A percentile compares a stretch with the other conserved stretches of the same genome.
These are phyloP conservation scores for Saccharum officinarum DNA, from an alignment of 176 grass and related monocot genomes.

Conservation along the genomic window DNA sequence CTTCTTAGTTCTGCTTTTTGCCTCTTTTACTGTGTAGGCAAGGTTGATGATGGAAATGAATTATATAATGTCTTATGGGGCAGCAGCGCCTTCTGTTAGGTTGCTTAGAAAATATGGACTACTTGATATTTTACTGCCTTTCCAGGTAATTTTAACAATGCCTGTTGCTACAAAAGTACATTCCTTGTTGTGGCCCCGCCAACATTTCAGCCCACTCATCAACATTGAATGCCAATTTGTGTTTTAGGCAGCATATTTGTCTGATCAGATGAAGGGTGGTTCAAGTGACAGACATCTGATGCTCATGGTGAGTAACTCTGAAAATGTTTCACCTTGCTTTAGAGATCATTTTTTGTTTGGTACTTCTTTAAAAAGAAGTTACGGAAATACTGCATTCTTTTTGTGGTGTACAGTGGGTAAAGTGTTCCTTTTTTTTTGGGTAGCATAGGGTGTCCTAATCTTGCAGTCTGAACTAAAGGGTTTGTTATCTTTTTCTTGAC, in stretches of 20 bases:
- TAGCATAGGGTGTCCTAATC: neutral
- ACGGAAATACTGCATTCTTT: neutral
- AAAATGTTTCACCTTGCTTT: slow-evolving; percentile 4
- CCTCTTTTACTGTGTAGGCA: slow-evolving; percentile 41
- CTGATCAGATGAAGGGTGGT: slow-evolving; percentile 55
- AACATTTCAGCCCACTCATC: slow-evolving; percentile 24
- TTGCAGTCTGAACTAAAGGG: slow-evolving; percentile 5
- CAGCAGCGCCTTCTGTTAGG: slow-evolving; percentile 64
- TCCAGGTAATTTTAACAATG: slow-evolving; percentile 67
- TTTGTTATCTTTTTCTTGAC: neutral
- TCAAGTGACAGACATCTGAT: slow-evolving; percentile 48
- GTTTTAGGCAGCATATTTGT: slow-evolving; percentile 85
- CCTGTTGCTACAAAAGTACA: neutral
- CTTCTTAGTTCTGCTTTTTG: slow-evolving; percentile 15
- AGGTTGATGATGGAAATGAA: slow-evolving; percentile 85
- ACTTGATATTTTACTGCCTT: slow-evolving; percentile 82
- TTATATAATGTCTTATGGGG: slow-evolving; percentile 84
- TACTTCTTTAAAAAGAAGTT: neutral
- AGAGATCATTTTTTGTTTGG: neutral
- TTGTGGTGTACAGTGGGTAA: neutral
- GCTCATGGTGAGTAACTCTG: slow-evolving; percentile 82
- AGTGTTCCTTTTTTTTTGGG: neutral
- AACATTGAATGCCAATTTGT: slow-evolving; percentile 36
- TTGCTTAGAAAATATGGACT: slow-evolving; percentile 80
- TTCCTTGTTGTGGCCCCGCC: slow-evolving; percentile 7